Conservation (phyloP, 139 green algal species). For the Closterium sp. region DNA sequence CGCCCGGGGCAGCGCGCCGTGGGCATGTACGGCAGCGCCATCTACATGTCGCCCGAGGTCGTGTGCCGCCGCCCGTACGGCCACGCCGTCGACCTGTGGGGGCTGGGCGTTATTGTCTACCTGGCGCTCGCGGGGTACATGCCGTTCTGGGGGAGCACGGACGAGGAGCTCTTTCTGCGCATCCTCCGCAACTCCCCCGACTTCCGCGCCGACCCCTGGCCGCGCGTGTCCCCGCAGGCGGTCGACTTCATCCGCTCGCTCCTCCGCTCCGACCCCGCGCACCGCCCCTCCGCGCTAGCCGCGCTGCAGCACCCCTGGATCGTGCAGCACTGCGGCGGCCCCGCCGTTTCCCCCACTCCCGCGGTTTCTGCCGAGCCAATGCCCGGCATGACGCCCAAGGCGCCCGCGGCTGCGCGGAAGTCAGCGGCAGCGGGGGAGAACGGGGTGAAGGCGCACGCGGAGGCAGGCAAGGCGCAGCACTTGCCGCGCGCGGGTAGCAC, state of each 20-base stretch:
- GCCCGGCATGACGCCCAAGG: background rate
- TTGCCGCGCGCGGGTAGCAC: background rate
- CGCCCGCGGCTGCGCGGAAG: background rate
- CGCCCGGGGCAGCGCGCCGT: background rate
- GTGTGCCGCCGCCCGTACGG: background rate
- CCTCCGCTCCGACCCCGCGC: background rate
- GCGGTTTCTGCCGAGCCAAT: background rate
- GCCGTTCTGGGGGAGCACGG: background rate
- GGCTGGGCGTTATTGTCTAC: background rate
- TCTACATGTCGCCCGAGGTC: background rate
- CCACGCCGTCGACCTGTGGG: background rate
- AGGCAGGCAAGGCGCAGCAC: background rate
- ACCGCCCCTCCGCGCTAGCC: background rate
- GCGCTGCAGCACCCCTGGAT: conserved; percentile 6
- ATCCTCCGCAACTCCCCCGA: background rate
- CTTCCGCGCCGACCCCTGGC: background rate
- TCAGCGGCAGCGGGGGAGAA: background rate
- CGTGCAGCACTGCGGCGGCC: background rate
- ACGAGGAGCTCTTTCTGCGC: conserved; percentile 8
- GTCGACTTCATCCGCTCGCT: background rate
- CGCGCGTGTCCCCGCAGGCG: background rate
- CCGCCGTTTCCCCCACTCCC: background rate
- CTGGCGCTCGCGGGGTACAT: background rate
- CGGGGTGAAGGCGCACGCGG: background rate
- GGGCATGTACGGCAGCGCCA: background rate